phyloP scores from a whole-genome alignment of 2,329 filamentous ascomycete species.

The Botrytis fabae region DNA sequence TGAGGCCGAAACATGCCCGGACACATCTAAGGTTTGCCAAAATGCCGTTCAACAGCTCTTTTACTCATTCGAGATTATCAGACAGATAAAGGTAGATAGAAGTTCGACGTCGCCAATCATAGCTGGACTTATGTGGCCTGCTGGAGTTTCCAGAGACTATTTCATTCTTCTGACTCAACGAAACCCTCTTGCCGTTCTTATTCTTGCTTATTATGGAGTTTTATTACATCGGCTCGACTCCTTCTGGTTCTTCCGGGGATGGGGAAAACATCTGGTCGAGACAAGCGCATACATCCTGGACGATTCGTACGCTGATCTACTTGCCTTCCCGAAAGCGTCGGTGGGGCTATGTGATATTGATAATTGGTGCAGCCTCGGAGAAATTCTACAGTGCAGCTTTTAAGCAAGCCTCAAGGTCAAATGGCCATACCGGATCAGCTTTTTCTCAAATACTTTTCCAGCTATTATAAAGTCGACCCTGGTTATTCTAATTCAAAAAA shows the following conservation, averaged over 20 bases:
- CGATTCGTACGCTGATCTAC: not conserved
- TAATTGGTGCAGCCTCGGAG: not conserved
- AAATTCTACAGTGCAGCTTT: not conserved
- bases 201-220: not conserved
- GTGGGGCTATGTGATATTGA: not conserved
- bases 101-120: not conserved
- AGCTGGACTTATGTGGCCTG: not conserved
- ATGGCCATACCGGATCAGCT: not conserved
- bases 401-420: not conserved
- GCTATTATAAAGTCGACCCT: not conserved
- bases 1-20: not conserved
- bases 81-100: not conserved
- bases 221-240: not conserved
- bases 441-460: not conserved
- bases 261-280: not conserved
- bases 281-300: not conserved
- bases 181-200: not conserved
- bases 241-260: not conserved
- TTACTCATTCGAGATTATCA: not conserved
- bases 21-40: not conserved
- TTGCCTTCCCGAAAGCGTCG: not conserved
- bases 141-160: not conserved
- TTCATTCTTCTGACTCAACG: not conserved
- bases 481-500: not conserved
- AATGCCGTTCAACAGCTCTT: not conserved